Conservation (phyloP, 805 yeast genomes). For the Starmerella apis region DNA sequence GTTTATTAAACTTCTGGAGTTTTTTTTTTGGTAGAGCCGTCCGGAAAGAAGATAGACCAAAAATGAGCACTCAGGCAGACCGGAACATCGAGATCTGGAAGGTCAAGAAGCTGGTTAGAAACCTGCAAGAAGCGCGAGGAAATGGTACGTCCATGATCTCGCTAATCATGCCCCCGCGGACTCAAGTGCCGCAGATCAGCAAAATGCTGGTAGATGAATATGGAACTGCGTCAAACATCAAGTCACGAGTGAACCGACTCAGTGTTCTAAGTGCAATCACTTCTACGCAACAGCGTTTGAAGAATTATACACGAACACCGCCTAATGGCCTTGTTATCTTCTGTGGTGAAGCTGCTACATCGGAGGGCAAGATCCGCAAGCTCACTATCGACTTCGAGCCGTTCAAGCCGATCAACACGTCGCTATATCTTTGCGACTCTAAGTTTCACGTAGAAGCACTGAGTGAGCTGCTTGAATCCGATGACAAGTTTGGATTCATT, state of each 20-base stretch:
- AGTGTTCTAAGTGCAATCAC: slow-evolving; percentile 95
- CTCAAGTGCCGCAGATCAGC: slow-evolving; percentile 77
- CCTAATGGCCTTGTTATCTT: slow-evolving; percentile 89
- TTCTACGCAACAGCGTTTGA: slow-evolving; percentile 93
- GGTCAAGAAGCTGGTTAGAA: slow-evolving; percentile 84
- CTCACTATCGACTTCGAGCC: slow-evolving; percentile 97
- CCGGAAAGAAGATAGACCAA: background rate
- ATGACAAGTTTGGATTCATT: slow-evolving; percentile 93
- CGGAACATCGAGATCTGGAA: slow-evolving; percentile 98
- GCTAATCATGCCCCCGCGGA: slow-evolving; percentile 86
- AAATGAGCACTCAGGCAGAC: slow-evolving; percentile 59
- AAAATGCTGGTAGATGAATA: slow-evolving; percentile 95
- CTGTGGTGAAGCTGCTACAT: slow-evolving; percentile 97
- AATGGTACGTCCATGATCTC: slow-evolving; percentile 99
- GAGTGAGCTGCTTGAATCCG: slow-evolving; percentile 85
- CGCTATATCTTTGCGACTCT: slow-evolving; percentile 90
- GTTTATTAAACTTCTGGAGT: background rate
- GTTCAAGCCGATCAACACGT: slow-evolving; percentile 97
- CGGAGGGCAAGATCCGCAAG: slow-evolving; percentile 95
- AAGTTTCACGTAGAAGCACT: slow-evolving; percentile 97
- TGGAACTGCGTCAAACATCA: slow-evolving; percentile 97
- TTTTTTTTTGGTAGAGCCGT: background rate
- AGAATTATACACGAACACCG: slow-evolving; percentile 81
- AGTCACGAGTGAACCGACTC: slow-evolving; percentile 92
- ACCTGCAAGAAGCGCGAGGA: slow-evolving; percentile 86